Evolutionary conservation across 1,139 yeast species (phyloP).

Genomic region (Petasospora rhodanensis): DNA sequence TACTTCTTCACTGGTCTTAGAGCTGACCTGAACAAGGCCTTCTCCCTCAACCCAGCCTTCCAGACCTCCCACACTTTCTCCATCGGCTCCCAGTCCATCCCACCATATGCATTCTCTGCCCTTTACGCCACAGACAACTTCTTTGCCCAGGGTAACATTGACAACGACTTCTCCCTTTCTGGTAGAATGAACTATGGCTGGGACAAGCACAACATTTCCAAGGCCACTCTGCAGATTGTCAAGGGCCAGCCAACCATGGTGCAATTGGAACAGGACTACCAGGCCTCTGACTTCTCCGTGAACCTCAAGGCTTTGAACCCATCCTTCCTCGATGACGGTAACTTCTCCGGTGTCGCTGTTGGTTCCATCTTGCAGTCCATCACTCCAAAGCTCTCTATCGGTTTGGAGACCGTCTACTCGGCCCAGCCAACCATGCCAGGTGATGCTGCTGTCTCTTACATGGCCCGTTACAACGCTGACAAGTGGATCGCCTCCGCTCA

Average conservation of each 20-base stretch:
- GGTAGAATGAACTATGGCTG: conserved; percentile 94
- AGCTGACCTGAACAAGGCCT: conserved; percentile 93
- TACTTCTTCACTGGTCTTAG: conserved; percentile 94
- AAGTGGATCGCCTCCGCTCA: conserved; percentile 95
- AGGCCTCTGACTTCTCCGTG: conserved; percentile 81
- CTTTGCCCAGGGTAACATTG: conserved; percentile 88
- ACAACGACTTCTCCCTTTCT: conserved; percentile 77
- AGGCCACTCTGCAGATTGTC: conserved; percentile 85
- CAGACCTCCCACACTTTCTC: conserved; percentile 95
- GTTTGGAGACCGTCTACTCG: conserved; percentile 90
- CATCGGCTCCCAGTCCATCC: conserved; percentile 80
- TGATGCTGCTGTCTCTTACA: conserved; percentile 87
- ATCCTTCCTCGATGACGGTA: conserved; percentile 62
- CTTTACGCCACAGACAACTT: conserved; percentile 83
- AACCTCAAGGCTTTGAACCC: conserved; percentile 93
- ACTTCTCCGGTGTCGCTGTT: conserved; percentile 84
- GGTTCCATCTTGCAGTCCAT: conserved; percentile 88
- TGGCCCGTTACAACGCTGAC: conserved; percentile 83
- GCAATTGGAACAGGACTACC: conserved; percentile 94
- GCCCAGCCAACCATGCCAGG: conserved; percentile 77
- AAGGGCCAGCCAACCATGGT: conserved; percentile 90
- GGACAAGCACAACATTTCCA: conserved; percentile 75
- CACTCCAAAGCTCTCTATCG: conserved; percentile 78
- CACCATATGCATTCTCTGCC: conserved; percentile 90
- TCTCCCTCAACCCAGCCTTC: conserved; percentile 89